Evolutionary conservation across 371 early-diverging fungal genomes (phyloP).

Genomic region (Mortierella sp.): DNA sequence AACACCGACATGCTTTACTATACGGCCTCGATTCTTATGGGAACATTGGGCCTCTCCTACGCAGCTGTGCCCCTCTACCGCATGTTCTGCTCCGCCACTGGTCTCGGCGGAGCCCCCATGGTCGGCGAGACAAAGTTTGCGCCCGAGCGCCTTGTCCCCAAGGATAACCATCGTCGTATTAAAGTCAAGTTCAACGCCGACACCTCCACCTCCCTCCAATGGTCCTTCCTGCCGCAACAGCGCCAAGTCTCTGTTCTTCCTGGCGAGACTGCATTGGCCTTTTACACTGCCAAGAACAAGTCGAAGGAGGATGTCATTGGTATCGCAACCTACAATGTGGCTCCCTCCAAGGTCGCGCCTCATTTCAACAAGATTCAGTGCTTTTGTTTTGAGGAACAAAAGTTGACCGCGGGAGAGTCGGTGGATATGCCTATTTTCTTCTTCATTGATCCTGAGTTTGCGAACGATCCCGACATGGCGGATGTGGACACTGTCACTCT

Average conservation of each 20-base stretch:
- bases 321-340: slow-evolving; percentile 97
- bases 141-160: slow-evolving; percentile 72
- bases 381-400: slow-evolving; percentile 99
- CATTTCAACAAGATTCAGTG: slow-evolving; percentile 99
- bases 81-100: slow-evolving; percentile 93
- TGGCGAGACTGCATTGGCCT: slow-evolving; percentile 97
- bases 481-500: slow-evolving; percentile 95
- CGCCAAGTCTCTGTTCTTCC: slow-evolving; percentile 89
- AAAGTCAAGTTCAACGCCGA: slow-evolving; percentile 89
- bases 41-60: slow-evolving; percentile 91
- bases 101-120: slow-evolving; percentile 90
- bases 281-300: slow-evolving; percentile 95
- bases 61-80: slow-evolving; percentile 98
- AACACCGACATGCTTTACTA: slow-evolving; percentile 68
- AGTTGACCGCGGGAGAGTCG: slow-evolving; percentile 90
- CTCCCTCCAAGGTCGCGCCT: slow-evolving; percentile 92
- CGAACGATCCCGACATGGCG: slow-evolving; percentile 95
- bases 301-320: slow-evolving; percentile 94
- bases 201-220: slow-evolving; percentile 85
- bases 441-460: slow-evolving; percentile 97
- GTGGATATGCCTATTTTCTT: slow-evolving; percentile 99
- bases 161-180: slow-evolving; percentile 74
- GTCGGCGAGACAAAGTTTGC: slow-evolving; percentile 73
- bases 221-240: slow-evolving; percentile 94
- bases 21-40: slow-evolving; percentile 83